phyloP scores from a whole-genome alignment of 1,284 basidiomycete species.

The Vanrija sp. region DNA sequence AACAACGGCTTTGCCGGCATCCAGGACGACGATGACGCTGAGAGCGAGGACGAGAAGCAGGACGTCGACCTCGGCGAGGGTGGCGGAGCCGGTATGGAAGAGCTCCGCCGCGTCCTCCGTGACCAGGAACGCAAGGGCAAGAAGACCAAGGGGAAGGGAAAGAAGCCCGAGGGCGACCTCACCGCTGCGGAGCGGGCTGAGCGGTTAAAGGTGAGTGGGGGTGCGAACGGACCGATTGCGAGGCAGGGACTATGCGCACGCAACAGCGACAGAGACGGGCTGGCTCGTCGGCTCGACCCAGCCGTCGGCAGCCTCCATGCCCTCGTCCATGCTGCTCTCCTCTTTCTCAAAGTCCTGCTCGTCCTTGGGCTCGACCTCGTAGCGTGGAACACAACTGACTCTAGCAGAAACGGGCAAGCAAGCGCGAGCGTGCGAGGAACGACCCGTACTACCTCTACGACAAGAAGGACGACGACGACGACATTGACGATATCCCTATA shows the following conservation, averaged over 20 bases:
- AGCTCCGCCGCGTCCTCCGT: slow-evolving; percentile 46
- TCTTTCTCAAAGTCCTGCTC: neutral
- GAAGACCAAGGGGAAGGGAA: slow-evolving; percentile 32
- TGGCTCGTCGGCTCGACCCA: too few relatives aligned
- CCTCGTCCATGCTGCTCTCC: too few relatives aligned
- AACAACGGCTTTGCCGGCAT: slow-evolving; percentile 51
- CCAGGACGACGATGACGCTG: slow-evolving; percentile 22
- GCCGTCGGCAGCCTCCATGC: too few relatives aligned
- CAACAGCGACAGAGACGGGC: too few relatives aligned
- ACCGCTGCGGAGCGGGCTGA: slow-evolving; percentile 44
- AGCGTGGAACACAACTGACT: neutral
- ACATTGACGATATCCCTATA: slow-evolving; percentile 79
- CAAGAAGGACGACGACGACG: slow-evolving; percentile 55
- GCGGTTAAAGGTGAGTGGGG: slow-evolving; percentile 37
- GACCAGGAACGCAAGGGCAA: slow-evolving; percentile 49
- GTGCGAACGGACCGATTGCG: too few relatives aligned
- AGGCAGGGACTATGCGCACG: too few relatives aligned
- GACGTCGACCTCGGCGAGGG: slow-evolving; percentile 35
- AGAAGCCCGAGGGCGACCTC: slow-evolving; percentile 27
- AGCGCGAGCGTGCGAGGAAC: slow-evolving; percentile 66
- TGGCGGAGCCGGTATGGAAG: slow-evolving; percentile 47
- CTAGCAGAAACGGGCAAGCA: slow-evolving; percentile 66
- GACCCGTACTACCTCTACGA: slow-evolving; percentile 81
- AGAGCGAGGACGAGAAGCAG: slow-evolving; percentile 38
- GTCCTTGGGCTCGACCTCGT: too few relatives aligned